Conservation (phyloP, 192 early-diverging fungal genomes). For the Pecoramyces ruminantium region DNA sequence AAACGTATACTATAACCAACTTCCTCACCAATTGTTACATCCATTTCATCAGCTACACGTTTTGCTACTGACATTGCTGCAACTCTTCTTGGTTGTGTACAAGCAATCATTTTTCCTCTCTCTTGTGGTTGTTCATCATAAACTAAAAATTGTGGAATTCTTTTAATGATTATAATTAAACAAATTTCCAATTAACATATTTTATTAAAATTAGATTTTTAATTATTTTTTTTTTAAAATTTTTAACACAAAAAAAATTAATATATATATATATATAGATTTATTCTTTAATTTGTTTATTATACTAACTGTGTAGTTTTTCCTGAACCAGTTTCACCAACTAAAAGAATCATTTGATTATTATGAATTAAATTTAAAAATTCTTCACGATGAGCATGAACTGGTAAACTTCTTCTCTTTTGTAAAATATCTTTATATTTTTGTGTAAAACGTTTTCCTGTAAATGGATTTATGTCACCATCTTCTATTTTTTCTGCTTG, state of each 20-base stretch:
- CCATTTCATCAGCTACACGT: constrained; percentile 95
- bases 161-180: constrained; percentile 4
- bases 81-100: constrained; percentile 98
- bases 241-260: too few relatives aligned
- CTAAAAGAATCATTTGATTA: constrained; percentile 87
- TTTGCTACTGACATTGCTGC: constrained; percentile 99
- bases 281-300: background rate
- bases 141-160: constrained; percentile 89
- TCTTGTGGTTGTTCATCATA: constrained; percentile 79
- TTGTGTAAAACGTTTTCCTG: constrained; percentile 52
- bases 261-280: too few relatives aligned
- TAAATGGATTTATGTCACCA: constrained; percentile 60
- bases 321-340: constrained; percentile 94
- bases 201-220: too few relatives aligned
- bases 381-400: constrained; percentile 78
- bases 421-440: constrained; percentile 75
- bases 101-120: constrained; percentile 84
- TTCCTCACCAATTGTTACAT: constrained; percentile 78
- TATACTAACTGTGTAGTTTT: constrained; percentile 85
- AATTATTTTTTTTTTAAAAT: too few relatives aligned
- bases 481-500: constrained; percentile 69
- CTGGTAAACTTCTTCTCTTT: constrained; percentile 76
- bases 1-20: constrained; percentile 99
- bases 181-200: too few relatives aligned
- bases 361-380: constrained; percentile 84